Base-by-base conservation (phyloP, 176 grass and related monocot species). In the Puya raimondii region DNA sequence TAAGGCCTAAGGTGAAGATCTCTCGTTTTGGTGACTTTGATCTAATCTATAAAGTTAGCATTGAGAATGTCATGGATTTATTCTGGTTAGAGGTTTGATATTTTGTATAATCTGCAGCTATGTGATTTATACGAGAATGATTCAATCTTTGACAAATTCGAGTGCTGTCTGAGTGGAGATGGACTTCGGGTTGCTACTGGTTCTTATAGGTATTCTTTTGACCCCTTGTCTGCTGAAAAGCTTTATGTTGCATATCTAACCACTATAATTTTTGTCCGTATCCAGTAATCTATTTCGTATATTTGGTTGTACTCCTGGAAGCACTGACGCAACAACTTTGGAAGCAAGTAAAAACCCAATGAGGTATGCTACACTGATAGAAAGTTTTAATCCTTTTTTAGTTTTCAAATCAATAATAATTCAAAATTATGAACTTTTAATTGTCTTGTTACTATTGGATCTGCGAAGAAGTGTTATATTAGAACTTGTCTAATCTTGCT, bases 121-220 rank as follows among this genome's bases (percentile, higher is more conserved):
- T 94, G 91, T 66, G 91, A 94, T 80, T 73, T 94, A 69, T 94
- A 94, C 9, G 91, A 94, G 73, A 89, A 89, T 49, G 91, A 94
- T 70, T 94, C 86, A 58, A 94, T 94, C 33, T 89, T 94, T 74
- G 91, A 94, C 78, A 94, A 94, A 82, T 94, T 94, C 42, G 86
- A 94, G 68, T 94, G 91, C 78, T 94, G 86, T 64, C 57, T 89
- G 68, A 89, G 86, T 20, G 86, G 91, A 69, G 83, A 89, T 50
- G 91, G 91, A n/a, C 80, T 77, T 59, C 78, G 75, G 66, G 80
- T 89, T 72, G 86, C 86, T 13, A 89, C 86, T 80, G 91, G 91
- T 80, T 89, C 91, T 82, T 94, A 94, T 78, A 94, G 91, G 91
- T 89, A 89, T 80, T 53, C 50, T 48, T 70, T 74, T 82, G 10